Conservation (phyloP, 1,284 basidiomycete genomes). For the Sanguinoderma infundibulare region DNA sequence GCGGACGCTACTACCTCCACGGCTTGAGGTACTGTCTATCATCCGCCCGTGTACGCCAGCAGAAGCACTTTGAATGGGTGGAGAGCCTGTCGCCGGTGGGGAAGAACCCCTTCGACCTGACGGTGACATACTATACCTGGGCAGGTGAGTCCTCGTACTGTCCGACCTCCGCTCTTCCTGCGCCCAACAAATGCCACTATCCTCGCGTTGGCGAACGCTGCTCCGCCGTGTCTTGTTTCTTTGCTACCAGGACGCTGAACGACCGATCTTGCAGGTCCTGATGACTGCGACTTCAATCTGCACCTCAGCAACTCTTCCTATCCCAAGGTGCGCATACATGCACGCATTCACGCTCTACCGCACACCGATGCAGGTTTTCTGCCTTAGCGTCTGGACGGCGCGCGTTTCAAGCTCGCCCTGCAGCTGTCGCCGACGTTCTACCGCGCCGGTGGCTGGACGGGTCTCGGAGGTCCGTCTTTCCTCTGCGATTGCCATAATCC, state of each 20-base stretch:
- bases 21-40: constrained; percentile 46
- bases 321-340: constrained; percentile 54
- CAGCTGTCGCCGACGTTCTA: constrained; percentile 66
- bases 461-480: constrained; percentile 61
- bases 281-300: constrained; percentile 72
- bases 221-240: background rate
- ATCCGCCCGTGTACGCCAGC: constrained; percentile 34
- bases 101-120: constrained; percentile 53
- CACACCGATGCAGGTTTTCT: background rate
- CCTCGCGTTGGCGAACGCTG: background rate
- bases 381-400: constrained; percentile 50
- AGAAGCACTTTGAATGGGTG: constrained; percentile 42
- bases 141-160: constrained; percentile 52
- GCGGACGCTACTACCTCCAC: constrained; percentile 42
- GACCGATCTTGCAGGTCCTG: constrained; percentile 49
- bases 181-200: background rate
- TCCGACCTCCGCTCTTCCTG: no score
- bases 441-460: constrained; percentile 68
- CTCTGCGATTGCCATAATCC: background rate
- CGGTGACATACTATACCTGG: constrained; percentile 48
- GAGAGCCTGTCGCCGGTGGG: constrained; percentile 59
- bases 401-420: constrained; percentile 52
- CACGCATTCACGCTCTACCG: background rate
- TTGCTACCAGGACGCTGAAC: background rate
- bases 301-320: constrained; percentile 83